phyloP scores from a whole-genome alignment of 257 asterid genomes.

The Forsythia suspensa region DNA sequence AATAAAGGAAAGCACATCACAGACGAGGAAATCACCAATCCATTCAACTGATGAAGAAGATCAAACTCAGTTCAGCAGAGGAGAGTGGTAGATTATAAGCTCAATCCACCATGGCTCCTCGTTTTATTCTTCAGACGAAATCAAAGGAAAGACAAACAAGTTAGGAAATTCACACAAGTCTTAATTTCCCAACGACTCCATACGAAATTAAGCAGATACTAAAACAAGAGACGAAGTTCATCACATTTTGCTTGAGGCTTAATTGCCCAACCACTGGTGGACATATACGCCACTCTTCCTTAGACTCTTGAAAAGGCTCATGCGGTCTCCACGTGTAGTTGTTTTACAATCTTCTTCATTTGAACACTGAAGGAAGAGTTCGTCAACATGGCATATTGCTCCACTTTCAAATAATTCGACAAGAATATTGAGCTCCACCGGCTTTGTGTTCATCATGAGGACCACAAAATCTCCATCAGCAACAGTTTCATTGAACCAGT shows the following conservation, averaged over 20 bases:
- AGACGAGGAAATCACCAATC: constrained; percentile 16
- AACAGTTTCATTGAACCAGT: constrained; percentile 72
- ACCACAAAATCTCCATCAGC: constrained; percentile 68
- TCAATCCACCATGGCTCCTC: constrained; percentile 28
- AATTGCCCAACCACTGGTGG: constrained; percentile 67
- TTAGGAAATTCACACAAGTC: neutral
- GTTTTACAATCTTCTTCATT: constrained; percentile 36
- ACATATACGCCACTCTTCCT: constrained; percentile 76
- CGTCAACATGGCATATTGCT: constrained; percentile 66
- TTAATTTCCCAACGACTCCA: neutral
- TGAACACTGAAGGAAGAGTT: constrained; percentile 68
- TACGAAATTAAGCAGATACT: neutral
- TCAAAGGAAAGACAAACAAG: constrained; percentile 12
- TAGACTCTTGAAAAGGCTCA: constrained; percentile 47
- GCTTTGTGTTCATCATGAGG: constrained; percentile 62
- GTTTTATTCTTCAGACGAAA: constrained; percentile 26
- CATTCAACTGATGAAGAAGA: constrained; percentile 18
- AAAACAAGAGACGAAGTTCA: neutral
- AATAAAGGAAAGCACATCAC: neutral
- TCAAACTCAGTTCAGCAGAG: constrained; percentile 14
- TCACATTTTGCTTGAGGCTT: constrained; percentile 20
- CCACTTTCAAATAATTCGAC: constrained; percentile 62
- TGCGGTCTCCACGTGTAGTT: constrained; percentile 45
- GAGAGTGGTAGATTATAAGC: constrained; percentile 14
- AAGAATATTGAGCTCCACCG: constrained; percentile 58